Evolutionary conservation across 2,329 filamentous ascomycete species (phyloP).

Genomic region (Aureobasidium sp.): DNA sequence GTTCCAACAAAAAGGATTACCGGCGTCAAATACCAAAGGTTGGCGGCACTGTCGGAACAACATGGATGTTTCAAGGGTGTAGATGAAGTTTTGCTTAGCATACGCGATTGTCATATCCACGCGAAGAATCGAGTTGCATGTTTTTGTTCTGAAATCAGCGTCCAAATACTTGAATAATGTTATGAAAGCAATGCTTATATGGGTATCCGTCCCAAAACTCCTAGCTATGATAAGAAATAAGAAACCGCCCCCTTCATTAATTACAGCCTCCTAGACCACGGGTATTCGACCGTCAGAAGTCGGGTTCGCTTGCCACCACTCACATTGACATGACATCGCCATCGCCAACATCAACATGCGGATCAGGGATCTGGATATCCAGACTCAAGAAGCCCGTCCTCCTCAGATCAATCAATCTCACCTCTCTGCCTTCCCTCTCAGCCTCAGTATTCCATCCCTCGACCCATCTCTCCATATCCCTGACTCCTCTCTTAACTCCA

Average conservation of each 20-base stretch:
- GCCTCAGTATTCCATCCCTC: slow-evolving; percentile 74
- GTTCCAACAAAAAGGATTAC: background rate
- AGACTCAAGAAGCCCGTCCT: slow-evolving; percentile 82
- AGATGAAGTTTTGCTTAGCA: background rate
- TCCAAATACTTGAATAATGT: background rate
- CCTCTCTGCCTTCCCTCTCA: slow-evolving; percentile 49
- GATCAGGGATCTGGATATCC: slow-evolving; percentile 74
- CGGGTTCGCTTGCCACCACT: background rate
- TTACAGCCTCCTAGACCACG: background rate
- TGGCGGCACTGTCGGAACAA: background rate
- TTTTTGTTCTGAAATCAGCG: background rate
- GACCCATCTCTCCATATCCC: slow-evolving; percentile 68
- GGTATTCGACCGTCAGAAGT: background rate
- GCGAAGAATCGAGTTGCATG: slow-evolving; percentile 2
- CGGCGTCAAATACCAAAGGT: background rate
- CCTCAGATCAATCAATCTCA: slow-evolving; percentile 69
- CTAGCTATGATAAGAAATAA: background rate
- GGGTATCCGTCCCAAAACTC: slow-evolving; percentile 4
- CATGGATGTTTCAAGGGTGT: too few species aligned
- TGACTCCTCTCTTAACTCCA: slow-evolving; percentile 62
- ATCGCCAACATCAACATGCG: slow-evolving; percentile 48
- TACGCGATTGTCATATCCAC: background rate
- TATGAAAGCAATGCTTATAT: background rate
- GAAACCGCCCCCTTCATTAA: background rate
- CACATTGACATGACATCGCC: slow-evolving; percentile 2